Percentiles rank a stretch among this genome's conserved stretches.
These are phyloP conservation scores for Lipomyces lipofer DNA, from an alignment of 805 yeast species.

Conservation along the genomic window DNA sequence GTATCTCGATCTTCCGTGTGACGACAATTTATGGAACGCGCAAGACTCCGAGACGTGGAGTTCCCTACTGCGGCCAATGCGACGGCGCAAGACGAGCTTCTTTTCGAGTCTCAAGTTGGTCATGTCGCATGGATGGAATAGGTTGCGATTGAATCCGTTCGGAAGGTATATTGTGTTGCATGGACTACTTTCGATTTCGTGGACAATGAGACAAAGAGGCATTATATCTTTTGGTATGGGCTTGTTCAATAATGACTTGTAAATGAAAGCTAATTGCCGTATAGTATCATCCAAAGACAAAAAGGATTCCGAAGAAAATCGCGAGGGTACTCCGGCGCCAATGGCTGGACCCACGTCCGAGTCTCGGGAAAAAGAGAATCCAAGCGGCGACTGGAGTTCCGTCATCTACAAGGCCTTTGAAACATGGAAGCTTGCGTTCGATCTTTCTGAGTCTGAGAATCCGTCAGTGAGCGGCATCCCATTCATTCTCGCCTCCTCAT, in stretches of 20 bases:
- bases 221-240: conserved; percentile 29
- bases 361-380: no score
- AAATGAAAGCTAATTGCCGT: background rate
- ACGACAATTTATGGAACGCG: conserved; percentile 50
- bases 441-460: conserved; percentile 24
- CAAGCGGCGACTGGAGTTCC: conserved; percentile 36
- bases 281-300: conserved; percentile 12
- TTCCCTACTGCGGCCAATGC: conserved; percentile 5
- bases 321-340: background rate
- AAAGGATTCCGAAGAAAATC: conserved; percentile 9
- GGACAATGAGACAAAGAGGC: conserved; percentile 40
- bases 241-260: background rate
- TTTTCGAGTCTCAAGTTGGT: conserved; percentile 25
- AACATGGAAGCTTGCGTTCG: conserved; percentile 28
- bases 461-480: conserved; percentile 25
- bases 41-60: conserved; percentile 21
- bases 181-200: conserved; percentile 41
- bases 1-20: conserved; percentile 48
- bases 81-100: conserved; percentile 8
- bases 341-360: no score
- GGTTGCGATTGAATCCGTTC: conserved; percentile 34
- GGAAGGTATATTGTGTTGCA: conserved; percentile 43
- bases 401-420: conserved; percentile 34
- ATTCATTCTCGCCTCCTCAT: conserved; percentile 34
- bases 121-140: conserved; percentile 29